Conservation (phyloP, 305 asterid species). For the Rubia occidens region DNA sequence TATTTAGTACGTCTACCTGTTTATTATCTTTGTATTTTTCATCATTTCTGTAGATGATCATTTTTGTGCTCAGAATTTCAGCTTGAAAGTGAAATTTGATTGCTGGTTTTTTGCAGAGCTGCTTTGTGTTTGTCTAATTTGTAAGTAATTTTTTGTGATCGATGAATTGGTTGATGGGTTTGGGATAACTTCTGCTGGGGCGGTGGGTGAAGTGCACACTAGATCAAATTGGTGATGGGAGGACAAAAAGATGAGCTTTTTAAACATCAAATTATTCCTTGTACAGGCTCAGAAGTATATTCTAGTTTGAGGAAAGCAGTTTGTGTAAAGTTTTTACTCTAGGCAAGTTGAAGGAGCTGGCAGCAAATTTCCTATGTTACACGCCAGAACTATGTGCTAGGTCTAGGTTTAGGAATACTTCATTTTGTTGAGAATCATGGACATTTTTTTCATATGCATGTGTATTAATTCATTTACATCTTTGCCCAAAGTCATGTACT, state of each 20-base stretch:
- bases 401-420: neutral
- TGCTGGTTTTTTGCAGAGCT: neutral
- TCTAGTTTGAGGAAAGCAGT: constrained; percentile 15
- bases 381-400: constrained; percentile 4
- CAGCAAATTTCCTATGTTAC: neutral
- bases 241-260: constrained; percentile 4
- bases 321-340: neutral
- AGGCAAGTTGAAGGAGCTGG: constrained; percentile 1
- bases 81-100: neutral
- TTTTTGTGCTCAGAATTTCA: neutral
- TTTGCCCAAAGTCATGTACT: neutral
- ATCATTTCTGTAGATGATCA: neutral
- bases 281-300: constrained; percentile 9
- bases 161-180: constrained; percentile 23
- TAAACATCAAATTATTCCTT: constrained; percentile 13
- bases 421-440: neutral
- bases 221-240: constrained; percentile 9
- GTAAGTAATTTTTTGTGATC: constrained; percentile 11
- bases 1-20: neutral
- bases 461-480: constrained; percentile 3
- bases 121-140: neutral
- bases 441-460: constrained; percentile 5
- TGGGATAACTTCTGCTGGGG: constrained; percentile 20
- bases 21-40: neutral
- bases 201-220: constrained; percentile 21